These are phyloP conservation scores for Starmerella bacillaris DNA, from an alignment of 805 yeast genomes.

Conservation along the genomic window DNA sequence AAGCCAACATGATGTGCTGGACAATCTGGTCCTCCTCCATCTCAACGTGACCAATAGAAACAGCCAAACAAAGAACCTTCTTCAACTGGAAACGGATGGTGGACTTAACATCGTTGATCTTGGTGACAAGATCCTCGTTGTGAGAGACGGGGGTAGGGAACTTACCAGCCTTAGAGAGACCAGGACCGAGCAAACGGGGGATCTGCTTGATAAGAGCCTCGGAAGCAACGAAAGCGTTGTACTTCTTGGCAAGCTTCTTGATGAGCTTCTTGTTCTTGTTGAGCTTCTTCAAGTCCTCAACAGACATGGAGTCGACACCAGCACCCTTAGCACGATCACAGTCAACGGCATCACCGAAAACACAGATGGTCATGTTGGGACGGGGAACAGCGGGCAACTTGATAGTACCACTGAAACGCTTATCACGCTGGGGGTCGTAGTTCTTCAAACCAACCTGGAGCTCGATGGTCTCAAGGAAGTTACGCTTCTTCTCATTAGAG, in stretches of 20 bases:
- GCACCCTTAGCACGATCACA: slow-evolving; percentile 99
- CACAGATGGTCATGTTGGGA: slow-evolving; percentile 99
- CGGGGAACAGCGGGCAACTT: slow-evolving; percentile 98
- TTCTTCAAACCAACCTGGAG: slow-evolving; percentile 98
- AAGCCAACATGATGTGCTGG: slow-evolving; percentile 95
- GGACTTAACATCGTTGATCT: slow-evolving; percentile 94
- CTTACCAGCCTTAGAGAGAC: slow-evolving; percentile 99
- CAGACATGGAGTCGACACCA: slow-evolving; percentile 99
- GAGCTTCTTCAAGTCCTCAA: slow-evolving; percentile 98
- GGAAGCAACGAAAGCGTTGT: slow-evolving; percentile 98
- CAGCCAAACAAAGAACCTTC: slow-evolving; percentile 99
- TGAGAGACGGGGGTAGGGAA: slow-evolving; percentile 99
- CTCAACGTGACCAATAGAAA: slow-evolving; percentile 98
- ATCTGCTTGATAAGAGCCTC: slow-evolving; percentile 98
- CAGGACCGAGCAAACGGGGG: slow-evolving; percentile 99
- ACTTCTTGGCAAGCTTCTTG: slow-evolving; percentile 99
- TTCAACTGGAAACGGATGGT: slow-evolving; percentile 99
- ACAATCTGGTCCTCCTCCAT: slow-evolving; percentile 94
- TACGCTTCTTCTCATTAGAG: slow-evolving; percentile 97
- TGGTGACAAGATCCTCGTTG: slow-evolving; percentile 90
- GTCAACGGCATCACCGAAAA: slow-evolving; percentile 99
- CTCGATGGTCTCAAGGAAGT: slow-evolving; percentile 99
- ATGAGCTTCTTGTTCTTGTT: slow-evolving; percentile 99
- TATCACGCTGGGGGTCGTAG: slow-evolving; percentile 99
- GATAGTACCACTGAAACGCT: slow-evolving; percentile 99